Conservation (phyloP, 495 filamentous ascomycete genomes). For the Neurospora sp. region DNA sequence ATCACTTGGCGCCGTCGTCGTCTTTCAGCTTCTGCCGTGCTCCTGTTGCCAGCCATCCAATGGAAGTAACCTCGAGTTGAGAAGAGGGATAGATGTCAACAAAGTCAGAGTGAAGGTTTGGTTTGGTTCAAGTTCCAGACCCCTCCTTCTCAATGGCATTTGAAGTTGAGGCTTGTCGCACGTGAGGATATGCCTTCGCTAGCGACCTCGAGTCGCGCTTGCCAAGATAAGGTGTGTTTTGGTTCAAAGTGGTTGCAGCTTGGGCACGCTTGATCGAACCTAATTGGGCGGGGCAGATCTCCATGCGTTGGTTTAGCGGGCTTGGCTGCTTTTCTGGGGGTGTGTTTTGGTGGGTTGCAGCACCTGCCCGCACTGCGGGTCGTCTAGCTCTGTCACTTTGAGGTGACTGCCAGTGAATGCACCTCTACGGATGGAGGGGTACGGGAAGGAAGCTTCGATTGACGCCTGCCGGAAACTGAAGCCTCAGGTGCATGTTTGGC, state of each 20-base stretch:
- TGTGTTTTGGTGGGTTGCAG: not conserved
- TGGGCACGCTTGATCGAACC: not conserved
- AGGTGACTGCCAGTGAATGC: not conserved
- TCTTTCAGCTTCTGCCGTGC: not conserved
- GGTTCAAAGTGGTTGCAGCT: not conserved
- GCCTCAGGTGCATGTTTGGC: not conserved
- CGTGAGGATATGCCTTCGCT: not conserved
- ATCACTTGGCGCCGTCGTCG: not conserved
- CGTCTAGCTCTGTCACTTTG: not conserved
- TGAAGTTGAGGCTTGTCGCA: not conserved
- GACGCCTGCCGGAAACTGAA: not conserved
- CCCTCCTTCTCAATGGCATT: not conserved
- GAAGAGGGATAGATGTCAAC: not conserved
- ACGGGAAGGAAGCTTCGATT: not conserved
- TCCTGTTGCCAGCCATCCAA: not conserved
- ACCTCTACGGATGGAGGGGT: not conserved
- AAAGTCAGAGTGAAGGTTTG: not conserved
- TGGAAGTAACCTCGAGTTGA: not conserved
- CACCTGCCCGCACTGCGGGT: not conserved
- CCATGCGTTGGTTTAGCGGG: not conserved
- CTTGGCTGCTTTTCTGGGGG: not conserved
- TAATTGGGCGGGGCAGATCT: not conserved
- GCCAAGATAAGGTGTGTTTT: not conserved
- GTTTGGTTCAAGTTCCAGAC: not conserved
- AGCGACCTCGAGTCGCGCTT: not conserved